Evolutionary conservation across 257 asterid species (phyloP).

Genomic region (Solanum lycopersicoides): DNA sequence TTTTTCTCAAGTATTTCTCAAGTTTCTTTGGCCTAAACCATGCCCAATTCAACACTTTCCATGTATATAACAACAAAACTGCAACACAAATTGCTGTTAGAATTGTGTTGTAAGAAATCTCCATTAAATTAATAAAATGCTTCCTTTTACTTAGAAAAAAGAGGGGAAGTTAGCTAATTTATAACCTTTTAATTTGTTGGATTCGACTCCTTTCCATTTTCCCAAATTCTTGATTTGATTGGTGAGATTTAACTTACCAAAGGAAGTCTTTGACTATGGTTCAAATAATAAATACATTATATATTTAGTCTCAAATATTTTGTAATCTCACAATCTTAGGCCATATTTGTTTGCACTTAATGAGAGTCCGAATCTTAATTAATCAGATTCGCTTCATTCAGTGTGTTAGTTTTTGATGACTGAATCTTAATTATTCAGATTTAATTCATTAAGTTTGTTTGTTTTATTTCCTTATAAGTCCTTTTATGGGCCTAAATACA

Average conservation of each 20-base stretch:
- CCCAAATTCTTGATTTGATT: too few relatives aligned
- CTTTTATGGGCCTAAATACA: too few relatives aligned
- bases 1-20: conserved; percentile 20
- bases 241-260: background rate
- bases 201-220: too few relatives aligned
- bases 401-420: too few relatives aligned
- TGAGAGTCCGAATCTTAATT: too few relatives aligned
- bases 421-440: too few relatives aligned
- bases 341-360: too few relatives aligned
- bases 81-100: background rate
- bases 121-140: conserved; percentile 4
- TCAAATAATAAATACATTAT: background rate
- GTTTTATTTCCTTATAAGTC: too few relatives aligned
- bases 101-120: background rate
- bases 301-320: background rate
- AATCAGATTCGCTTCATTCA: too few relatives aligned
- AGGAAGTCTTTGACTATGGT: background rate
- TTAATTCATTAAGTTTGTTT: too few relatives aligned
- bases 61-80: background rate
- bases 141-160: background rate
- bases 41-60: conserved; percentile 22
- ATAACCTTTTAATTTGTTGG: background rate
- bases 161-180: background rate
- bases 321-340: too few relatives aligned
- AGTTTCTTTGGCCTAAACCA: conserved; percentile 25